Conservation (phyloP, 129 eudicot species). For the Centaurea solstitialis region DNA sequence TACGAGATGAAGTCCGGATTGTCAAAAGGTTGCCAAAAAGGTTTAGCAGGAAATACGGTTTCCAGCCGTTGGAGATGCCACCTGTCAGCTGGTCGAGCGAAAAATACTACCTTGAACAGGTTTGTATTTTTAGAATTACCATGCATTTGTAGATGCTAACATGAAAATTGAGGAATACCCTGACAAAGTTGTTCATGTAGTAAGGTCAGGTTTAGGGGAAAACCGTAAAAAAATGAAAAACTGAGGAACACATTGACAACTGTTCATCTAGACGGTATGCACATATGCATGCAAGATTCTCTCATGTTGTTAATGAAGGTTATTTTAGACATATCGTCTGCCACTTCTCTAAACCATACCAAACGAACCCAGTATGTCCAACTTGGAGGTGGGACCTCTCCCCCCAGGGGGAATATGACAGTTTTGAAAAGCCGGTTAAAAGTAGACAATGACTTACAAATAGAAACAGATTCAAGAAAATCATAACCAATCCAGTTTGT, state of each 20-base stretch:
- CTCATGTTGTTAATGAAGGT: too few species aligned
- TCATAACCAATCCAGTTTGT: not conserved
- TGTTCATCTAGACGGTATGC: too few species aligned
- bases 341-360: not conserved
- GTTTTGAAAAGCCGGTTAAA: not conserved
- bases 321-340: not conserved
- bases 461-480: not conserved
- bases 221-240: too few species aligned
- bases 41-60: constrained; percentile 67
- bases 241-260: too few species aligned
- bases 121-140: constrained; percentile 17
- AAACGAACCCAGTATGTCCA: not conserved
- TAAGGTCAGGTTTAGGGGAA: too few species aligned
- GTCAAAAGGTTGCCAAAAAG: constrained; percentile 84
- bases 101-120: constrained; percentile 89
- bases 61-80: constrained; percentile 74
- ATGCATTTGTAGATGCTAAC: too few species aligned
- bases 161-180: too few species aligned
- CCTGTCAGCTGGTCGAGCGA: constrained; percentile 99
- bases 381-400: not conserved
- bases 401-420: too few species aligned
- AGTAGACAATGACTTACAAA: not conserved
- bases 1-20: constrained; percentile 90
- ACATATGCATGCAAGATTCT: not conserved
- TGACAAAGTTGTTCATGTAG: too few species aligned